These are phyloP conservation scores for Verbena officinalis DNA, from an alignment of 257 asterid genomes.

Conservation along the genomic window DNA sequence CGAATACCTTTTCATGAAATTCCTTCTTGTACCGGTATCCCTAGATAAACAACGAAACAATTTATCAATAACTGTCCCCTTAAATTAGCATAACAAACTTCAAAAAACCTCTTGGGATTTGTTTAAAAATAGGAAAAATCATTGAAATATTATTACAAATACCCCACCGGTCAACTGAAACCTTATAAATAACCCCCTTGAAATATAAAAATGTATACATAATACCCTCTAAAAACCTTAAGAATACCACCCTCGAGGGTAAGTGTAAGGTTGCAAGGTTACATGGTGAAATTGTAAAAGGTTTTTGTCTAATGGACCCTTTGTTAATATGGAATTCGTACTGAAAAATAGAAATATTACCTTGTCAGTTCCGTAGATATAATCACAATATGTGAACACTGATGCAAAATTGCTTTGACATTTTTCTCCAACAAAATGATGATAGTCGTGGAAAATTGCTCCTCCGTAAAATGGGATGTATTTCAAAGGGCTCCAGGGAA, in stretches of 20 bases:
- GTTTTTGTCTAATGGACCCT: too few relatives aligned
- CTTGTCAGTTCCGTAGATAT: constrained; percentile 77
- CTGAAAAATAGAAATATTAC: constrained; percentile 27
- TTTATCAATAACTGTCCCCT: constrained; percentile 8
- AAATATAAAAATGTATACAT: too few relatives aligned
- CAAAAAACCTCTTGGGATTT: too few relatives aligned
- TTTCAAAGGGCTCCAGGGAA: constrained; percentile 79
- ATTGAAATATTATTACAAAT: too few relatives aligned
- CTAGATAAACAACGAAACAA: constrained; percentile 31
- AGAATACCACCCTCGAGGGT: too few relatives aligned
- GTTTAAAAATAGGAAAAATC: not conserved
- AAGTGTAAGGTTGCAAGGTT: too few relatives aligned
- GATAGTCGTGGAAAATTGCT: constrained; percentile 76
- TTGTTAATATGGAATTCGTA: too few relatives aligned
- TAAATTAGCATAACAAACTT: too few relatives aligned
- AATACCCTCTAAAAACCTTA: too few relatives aligned
- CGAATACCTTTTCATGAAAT: constrained; percentile 54
- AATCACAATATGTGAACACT: constrained; percentile 78
- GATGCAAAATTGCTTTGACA: constrained; percentile 83
- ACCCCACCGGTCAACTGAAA: too few relatives aligned
- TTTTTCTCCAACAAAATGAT: constrained; percentile 71
- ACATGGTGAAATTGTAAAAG: too few relatives aligned
- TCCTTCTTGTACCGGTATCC: constrained; percentile 64
- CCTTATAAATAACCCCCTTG: too few relatives aligned
- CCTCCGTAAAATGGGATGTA: constrained; percentile 85